Evolutionary conservation across 768 basidiomycete genomes (phyloP).

Genomic region (Pleurotus pulmonarius): DNA sequence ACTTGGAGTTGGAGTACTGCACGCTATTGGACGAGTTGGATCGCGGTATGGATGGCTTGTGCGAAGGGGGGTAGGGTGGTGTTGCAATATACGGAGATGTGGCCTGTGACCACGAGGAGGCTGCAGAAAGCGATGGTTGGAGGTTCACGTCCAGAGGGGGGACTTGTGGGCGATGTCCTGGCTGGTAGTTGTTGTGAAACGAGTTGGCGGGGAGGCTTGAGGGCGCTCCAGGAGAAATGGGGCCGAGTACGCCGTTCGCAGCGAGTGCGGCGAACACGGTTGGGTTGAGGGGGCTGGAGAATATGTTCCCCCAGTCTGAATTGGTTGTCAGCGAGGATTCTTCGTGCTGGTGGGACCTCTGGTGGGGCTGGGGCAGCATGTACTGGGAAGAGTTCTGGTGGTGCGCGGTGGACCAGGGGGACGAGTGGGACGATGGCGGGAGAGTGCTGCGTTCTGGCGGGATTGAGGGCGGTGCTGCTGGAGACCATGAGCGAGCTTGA

Average conservation of each 20-base stretch:
- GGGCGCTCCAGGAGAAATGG: constrained; percentile 26
- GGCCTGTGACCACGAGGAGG: constrained; percentile 9
- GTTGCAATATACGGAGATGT: constrained; percentile 1
- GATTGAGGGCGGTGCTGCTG: constrained; percentile 27
- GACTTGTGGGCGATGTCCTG: not conserved
- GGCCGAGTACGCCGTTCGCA: constrained; percentile 53
- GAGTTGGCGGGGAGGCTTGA: constrained; percentile 37
- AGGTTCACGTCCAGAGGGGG: constrained; percentile 8
- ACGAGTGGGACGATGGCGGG: constrained; percentile 27
- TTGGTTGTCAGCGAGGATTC: constrained; percentile 12
- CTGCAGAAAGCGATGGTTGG: constrained; percentile 15
- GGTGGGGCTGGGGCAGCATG: not conserved
- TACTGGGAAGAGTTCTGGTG: constrained; percentile 3
- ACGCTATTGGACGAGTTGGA: not conserved
- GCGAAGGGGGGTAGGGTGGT: constrained; percentile 13
- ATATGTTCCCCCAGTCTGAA: constrained; percentile 53
- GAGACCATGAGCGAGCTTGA: constrained; percentile 24
- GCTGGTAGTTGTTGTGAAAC: constrained; percentile 21
- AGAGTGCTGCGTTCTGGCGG: constrained; percentile 22
- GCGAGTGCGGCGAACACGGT: constrained; percentile 57
- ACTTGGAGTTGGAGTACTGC: constrained; percentile 7
- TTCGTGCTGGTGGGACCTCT: constrained; percentile 10
- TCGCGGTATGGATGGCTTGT: constrained; percentile 3
- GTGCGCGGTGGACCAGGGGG: constrained; percentile 26
- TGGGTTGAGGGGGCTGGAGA: constrained; percentile 61